A percentile compares a stretch with the other conserved stretches of the same genome.
phyloP scores from a whole-genome alignment of 2,329 filamentous ascomycete species.

The Colletotrichum sp. region DNA sequence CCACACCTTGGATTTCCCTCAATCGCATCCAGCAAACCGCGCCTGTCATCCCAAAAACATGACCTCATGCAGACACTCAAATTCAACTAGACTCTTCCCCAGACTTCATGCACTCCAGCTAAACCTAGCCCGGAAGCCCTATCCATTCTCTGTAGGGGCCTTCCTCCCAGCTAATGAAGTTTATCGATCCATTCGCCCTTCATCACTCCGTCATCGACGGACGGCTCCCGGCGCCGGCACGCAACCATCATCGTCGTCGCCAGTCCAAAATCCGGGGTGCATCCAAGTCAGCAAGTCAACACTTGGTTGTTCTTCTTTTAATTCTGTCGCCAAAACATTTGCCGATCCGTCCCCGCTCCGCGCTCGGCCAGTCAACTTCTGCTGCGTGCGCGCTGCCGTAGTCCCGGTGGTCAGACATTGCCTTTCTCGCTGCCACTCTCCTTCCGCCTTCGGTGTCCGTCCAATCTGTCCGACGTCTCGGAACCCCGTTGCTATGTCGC shows the following conservation, averaged over 20 bases:
- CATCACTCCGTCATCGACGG: not conserved
- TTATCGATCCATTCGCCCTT: not conserved
- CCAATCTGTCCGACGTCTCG: conserved; percentile 7
- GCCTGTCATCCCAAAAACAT: not conserved
- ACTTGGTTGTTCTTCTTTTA: not conserved
- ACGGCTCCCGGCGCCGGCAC: not conserved
- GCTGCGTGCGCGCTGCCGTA: not conserved
- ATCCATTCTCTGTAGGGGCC: not conserved
- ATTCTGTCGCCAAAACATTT: not conserved
- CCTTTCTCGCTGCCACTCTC: not conserved
- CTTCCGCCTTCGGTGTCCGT: not conserved
- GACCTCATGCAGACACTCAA: conserved; percentile 5
- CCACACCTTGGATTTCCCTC: not conserved
- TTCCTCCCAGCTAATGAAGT: not conserved
- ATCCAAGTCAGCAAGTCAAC: not conserved
- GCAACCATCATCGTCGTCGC: not conserved
- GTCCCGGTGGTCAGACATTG: not conserved
- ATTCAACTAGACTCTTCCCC: not conserved
- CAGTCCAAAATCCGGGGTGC: conserved; percentile 9
- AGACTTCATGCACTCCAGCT: conserved; percentile 6
- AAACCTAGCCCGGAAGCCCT: not conserved
- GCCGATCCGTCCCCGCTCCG: not conserved
- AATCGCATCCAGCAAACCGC: not conserved
- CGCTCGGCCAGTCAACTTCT: not conserved
- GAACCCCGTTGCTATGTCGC: not conserved